These are phyloP conservation scores for Geotrichum europaeum DNA, from an alignment of 1,139 yeast genomes.

Conservation along the genomic window DNA sequence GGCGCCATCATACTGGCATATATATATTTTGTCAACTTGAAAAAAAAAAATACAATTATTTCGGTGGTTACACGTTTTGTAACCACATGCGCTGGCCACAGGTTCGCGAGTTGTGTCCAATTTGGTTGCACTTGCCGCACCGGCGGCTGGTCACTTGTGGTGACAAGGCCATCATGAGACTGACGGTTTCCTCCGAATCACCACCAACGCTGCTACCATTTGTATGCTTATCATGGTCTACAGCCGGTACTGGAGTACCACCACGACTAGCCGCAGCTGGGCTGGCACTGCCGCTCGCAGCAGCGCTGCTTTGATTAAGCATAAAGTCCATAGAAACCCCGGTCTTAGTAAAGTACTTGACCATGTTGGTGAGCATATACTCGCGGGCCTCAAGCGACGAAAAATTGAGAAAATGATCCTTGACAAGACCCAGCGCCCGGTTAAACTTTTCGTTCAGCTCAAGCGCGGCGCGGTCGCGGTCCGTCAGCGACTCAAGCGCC, in stretches of 20 bases:
- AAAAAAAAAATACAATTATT: neutral
- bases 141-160: constrained; percentile 7
- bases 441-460: constrained; percentile 16
- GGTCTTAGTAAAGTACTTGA: constrained; percentile 12
- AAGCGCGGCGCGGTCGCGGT: constrained; percentile 11
- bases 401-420: constrained; percentile 17
- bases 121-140: constrained; percentile 19
- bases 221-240: neutral
- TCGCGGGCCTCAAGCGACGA: constrained; percentile 16
- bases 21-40: neutral
- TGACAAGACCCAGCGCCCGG: constrained; percentile 11
- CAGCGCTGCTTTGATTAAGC: neutral
- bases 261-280: neutral
- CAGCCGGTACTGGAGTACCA: neutral
- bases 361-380: constrained; percentile 14
- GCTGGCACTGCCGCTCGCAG: constrained; percentile 7
- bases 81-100: constrained; percentile 18
- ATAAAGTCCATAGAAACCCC: constrained; percentile 14
- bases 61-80: constrained; percentile 11
- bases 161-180: neutral
- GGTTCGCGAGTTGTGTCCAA: constrained; percentile 18
- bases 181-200: neutral
- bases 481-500: constrained; percentile 8
- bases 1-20: neutral
- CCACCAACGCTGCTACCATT: neutral